A percentile compares a stretch with the other conserved stretches of the same genome.
These are phyloP conservation scores for Coemansia sp. DNA, from an alignment of 192 early-diverging fungal species.

Conservation along the genomic window DNA sequence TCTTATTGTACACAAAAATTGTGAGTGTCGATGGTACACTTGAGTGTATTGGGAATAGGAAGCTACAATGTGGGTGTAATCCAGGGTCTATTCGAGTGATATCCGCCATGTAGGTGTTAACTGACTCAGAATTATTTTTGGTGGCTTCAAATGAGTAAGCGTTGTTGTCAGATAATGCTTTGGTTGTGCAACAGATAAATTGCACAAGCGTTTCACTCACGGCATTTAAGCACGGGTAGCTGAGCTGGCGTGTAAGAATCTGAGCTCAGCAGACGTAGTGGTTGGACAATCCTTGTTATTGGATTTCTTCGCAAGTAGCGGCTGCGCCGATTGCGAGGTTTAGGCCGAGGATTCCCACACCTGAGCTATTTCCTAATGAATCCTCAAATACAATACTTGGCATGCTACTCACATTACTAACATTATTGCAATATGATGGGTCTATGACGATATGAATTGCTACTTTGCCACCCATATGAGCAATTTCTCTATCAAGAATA, in stretches of 20 bases:
- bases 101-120: not conserved
- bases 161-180: not conserved
- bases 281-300: no score
- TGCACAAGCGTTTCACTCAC: not conserved
- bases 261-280: not conserved
- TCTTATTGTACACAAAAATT: not conserved
- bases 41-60: not conserved
- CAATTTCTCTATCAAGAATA: not conserved
- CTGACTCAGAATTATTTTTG: not conserved
- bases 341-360: not conserved
- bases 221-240: not conserved
- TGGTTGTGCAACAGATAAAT: not conserved
- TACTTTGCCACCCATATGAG: not conserved
- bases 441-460: not conserved
- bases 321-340: not conserved
- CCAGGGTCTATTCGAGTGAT: not conserved
- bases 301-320: not conserved
- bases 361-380: not conserved
- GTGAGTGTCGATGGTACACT: not conserved
- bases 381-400: not conserved
- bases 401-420: not conserved
- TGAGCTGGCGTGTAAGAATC: not conserved
- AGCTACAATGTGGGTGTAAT: not conserved
- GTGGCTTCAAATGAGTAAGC: not conserved
- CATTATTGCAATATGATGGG: not conserved